phyloP scores from a whole-genome alignment of 2,329 filamentous ascomycete species.

The Talaromyces sp. region DNA sequence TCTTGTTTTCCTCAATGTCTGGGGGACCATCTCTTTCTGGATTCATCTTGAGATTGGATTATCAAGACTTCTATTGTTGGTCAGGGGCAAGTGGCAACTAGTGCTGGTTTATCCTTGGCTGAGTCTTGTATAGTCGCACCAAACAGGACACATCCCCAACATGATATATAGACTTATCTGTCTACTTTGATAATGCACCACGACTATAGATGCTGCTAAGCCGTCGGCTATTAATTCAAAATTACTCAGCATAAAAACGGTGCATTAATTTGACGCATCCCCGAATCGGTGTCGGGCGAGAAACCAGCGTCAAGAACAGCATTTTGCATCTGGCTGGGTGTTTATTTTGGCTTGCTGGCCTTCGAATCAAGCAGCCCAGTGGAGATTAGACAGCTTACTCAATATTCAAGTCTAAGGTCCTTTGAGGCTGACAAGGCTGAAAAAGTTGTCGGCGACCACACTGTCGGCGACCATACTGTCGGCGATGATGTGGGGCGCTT shows the following conservation, averaged over 20 bases:
- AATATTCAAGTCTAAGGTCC: neutral
- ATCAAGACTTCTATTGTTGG: neutral
- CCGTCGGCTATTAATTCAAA: neutral
- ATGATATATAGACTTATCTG: neutral
- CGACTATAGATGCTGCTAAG: neutral
- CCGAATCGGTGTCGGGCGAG: neutral
- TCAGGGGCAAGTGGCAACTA: neutral
- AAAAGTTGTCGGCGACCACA: neutral
- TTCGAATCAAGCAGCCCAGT: neutral
- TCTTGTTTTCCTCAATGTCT: slow-evolving; percentile 9
- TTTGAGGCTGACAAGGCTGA: neutral
- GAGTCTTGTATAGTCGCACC: neutral
- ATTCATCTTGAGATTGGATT: neutral
- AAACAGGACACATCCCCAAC: neutral
- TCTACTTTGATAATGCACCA: neutral
- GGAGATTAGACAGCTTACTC: neutral
- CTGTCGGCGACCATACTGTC: neutral
- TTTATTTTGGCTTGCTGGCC: neutral
- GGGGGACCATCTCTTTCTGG: neutral
- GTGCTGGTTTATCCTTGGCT: neutral
- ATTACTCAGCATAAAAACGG: no score
- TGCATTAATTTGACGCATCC: neutral
- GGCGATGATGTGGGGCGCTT: neutral
- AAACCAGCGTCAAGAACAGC: neutral
- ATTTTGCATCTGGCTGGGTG: neutral